Evolutionary conservation across 805 yeast genomes (phyloP).

Genomic region (Debaryomyces castellii): DNA sequence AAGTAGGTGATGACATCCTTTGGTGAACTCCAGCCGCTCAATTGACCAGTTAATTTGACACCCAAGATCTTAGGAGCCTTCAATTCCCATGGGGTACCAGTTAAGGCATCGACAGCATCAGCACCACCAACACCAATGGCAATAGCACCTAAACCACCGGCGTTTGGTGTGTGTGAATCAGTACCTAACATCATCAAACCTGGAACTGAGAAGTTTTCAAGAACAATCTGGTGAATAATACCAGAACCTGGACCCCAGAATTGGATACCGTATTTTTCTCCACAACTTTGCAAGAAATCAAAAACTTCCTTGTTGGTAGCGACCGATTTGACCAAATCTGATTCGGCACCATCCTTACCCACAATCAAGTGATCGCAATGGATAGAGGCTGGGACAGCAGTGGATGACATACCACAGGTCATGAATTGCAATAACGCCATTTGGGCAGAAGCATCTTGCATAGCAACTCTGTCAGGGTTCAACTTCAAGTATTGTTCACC

Average conservation of each 20-base stretch:
- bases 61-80: conserved; percentile 96
- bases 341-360: conserved; percentile 89
- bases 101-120: conserved; percentile 96
- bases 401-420: conserved; percentile 88
- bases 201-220: conserved; percentile 95
- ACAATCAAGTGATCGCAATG: conserved; percentile 98
- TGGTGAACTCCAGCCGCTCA: conserved; percentile 95
- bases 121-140: conserved; percentile 99
- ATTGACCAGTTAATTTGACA: conserved; percentile 84
- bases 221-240: conserved; percentile 94
- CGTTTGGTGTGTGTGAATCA: conserved; percentile 98
- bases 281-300: conserved; percentile 89
- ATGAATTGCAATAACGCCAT: conserved; percentile 98
- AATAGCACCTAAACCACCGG: conserved; percentile 97
- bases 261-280: conserved; percentile 92
- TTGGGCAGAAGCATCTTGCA: conserved; percentile 99
- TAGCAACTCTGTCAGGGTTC: conserved; percentile 96
- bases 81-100: conserved; percentile 98
- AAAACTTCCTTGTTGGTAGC: conserved; percentile 91
- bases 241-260: conserved; percentile 99
- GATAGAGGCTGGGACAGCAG: conserved; percentile 92
- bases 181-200: conserved; percentile 98
- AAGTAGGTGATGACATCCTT: conserved; percentile 92
- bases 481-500: conserved; percentile 90
- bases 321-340: conserved; percentile 78